These are phyloP conservation scores for Boletales sp. DNA, from an alignment of 768 basidiomycete genomes.

Conservation along the genomic window DNA sequence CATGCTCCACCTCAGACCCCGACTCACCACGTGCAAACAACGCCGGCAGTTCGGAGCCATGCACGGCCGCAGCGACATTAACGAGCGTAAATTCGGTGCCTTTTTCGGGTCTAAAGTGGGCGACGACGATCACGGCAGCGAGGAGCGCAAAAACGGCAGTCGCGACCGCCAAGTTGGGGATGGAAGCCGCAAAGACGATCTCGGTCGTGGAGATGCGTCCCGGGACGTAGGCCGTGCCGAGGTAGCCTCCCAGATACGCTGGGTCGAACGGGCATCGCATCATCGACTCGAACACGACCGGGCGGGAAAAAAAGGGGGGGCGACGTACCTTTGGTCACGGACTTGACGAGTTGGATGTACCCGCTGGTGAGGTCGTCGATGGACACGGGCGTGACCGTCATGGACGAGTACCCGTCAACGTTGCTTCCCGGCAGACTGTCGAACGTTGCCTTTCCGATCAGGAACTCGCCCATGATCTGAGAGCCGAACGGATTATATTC, in stretches of 20 bases:
- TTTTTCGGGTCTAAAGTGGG: constrained; percentile 22
- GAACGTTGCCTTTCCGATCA: constrained; percentile 20
- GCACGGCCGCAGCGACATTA: constrained; percentile 19
- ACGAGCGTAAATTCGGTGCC: constrained; percentile 22
- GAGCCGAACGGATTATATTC: constrained; percentile 10
- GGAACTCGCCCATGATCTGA: constrained; percentile 13
- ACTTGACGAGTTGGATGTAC: constrained; percentile 21
- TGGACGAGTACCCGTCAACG: background rate
- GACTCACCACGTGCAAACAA: constrained; percentile 8
- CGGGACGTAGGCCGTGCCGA: constrained; percentile 28
- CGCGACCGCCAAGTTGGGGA: constrained; percentile 25
- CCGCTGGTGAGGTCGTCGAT: constrained; percentile 13
- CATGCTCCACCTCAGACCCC: background rate
- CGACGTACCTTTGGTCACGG: constrained; percentile 16
- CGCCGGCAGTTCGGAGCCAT: constrained; percentile 24
- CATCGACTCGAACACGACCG: background rate
- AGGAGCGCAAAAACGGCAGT: constrained; percentile 25
- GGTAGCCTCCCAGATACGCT: constrained; percentile 14
- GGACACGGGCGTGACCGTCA: constrained; percentile 6
- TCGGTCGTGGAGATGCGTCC: constrained; percentile 20
- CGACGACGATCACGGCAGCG: constrained; percentile 13
- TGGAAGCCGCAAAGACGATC: constrained; percentile 23
- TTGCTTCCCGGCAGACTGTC: constrained; percentile 2
- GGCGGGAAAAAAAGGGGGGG: background rate
- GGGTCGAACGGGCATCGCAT: background rate